Percentiles rank a stretch among this genome's conserved stretches.
These are phyloP conservation scores for Sporormia fimetaria DNA, from an alignment of 495 filamentous ascomycete species.

Conservation along the genomic window DNA sequence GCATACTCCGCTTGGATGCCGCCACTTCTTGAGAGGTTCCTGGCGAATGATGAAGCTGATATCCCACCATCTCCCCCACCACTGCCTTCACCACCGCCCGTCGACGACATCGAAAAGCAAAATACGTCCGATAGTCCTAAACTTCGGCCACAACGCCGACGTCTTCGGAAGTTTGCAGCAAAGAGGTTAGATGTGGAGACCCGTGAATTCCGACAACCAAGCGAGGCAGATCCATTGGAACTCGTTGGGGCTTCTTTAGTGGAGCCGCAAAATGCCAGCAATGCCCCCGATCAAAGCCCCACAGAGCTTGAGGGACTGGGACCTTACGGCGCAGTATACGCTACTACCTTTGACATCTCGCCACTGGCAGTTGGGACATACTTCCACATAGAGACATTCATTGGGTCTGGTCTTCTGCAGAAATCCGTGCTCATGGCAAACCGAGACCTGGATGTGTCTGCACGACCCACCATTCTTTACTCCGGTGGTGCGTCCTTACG, in stretches of 20 bases:
- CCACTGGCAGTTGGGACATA: constrained; percentile 56
- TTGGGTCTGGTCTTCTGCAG: constrained; percentile 58
- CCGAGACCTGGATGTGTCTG: constrained; percentile 36
- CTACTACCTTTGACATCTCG: constrained; percentile 61
- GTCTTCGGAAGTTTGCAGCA: constrained; percentile 25
- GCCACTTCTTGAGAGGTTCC: constrained; percentile 17
- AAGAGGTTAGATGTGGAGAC: constrained; percentile 27
- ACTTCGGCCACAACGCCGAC: not conserved
- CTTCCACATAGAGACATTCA: constrained; percentile 65
- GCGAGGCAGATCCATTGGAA: constrained; percentile 27
- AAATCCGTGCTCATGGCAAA: constrained; percentile 22
- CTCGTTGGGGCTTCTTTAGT: not conserved
- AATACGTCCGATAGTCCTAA: constrained; percentile 2
- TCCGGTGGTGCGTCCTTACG: constrained; percentile 8
- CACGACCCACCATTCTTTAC: constrained; percentile 25
- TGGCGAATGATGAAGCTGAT: constrained; percentile 15
- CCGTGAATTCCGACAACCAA: constrained; percentile 31
- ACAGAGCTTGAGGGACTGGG: constrained; percentile 38
- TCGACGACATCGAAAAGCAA: too few species aligned
- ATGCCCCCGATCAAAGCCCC: not conserved
- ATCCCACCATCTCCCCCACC: constrained; percentile 11
- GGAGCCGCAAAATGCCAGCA: too few species aligned
- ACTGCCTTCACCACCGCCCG: too few species aligned
- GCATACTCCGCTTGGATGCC: not conserved
- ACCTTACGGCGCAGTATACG: constrained; percentile 52